Percentiles rank a stretch among this genome's conserved stretches.
Evolutionary conservation across 768 basidiomycete species (phyloP).

Genomic region (Clitopilus hobsonii): DNA sequence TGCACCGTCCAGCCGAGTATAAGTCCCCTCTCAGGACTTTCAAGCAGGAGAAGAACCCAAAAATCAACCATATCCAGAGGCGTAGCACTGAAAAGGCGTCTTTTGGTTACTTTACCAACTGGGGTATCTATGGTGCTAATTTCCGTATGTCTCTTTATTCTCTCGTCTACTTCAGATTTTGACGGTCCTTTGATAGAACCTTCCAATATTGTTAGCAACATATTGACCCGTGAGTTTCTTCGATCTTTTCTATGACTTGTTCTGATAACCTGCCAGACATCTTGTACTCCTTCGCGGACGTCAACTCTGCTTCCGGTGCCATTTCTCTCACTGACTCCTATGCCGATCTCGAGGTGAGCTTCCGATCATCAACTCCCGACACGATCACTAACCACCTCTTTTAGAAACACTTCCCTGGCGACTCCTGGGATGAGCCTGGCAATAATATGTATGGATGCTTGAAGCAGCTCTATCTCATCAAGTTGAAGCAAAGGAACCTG

Average conservation of each 20-base stretch:
- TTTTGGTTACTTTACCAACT: conserved; percentile 57
- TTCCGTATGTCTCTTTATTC: conserved; percentile 41
- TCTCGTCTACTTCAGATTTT: conserved; percentile 5
- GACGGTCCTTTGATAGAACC: conserved; percentile 47
- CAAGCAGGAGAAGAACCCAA: conserved; percentile 26
- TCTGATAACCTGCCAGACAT: conserved; percentile 36
- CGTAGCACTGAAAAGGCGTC: conserved; percentile 33
- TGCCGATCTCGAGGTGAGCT: conserved; percentile 63
- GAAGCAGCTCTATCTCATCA: conserved; percentile 68
- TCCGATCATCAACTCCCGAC: background rate
- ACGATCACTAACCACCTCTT: conserved; percentile 8
- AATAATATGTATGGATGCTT: conserved; percentile 80
- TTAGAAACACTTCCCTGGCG: conserved; percentile 68
- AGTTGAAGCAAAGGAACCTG: conserved; percentile 51
- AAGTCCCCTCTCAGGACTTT: conserved; percentile 33
- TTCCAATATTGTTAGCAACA: conserved; percentile 50
- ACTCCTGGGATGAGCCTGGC: conserved; percentile 70
- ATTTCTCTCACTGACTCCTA: conserved; percentile 71
- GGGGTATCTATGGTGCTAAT: conserved; percentile 62
- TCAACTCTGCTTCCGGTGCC: conserved; percentile 52
- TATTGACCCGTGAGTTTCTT: conserved; percentile 55
- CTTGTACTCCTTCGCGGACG: conserved; percentile 80
- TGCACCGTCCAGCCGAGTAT: conserved; percentile 47
- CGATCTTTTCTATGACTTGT: background rate
- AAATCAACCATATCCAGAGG: conserved; percentile 35